Conservation (phyloP, 2,329 filamentous ascomycete species). For the Colletotrichum sp. region DNA sequence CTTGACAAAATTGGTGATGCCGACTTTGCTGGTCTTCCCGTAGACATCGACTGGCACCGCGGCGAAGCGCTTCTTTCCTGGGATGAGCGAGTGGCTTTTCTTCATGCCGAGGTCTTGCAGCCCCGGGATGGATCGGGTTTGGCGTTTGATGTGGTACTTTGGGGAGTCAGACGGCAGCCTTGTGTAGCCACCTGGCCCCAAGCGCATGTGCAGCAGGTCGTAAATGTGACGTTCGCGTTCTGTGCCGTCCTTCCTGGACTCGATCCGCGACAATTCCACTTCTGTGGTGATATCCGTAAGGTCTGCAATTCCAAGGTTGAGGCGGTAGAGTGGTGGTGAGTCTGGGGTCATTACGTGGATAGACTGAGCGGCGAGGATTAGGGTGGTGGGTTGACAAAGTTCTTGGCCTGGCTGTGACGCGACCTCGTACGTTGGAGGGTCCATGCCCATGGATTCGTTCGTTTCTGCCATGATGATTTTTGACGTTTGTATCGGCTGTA, state of each 20-base stretch:
- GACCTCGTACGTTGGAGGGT: neutral
- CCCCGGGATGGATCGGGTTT: neutral
- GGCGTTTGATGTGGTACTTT: neutral
- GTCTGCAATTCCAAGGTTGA: neutral
- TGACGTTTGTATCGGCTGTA: neutral
- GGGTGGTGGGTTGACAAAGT: neutral
- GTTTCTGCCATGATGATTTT: neutral
- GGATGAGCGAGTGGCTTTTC: neutral
- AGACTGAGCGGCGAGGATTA: neutral
- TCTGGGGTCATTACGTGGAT: neutral
- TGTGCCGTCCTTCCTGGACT: neutral
- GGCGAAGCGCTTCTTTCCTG: neutral
- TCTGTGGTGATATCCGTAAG: neutral
- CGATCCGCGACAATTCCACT: neutral
- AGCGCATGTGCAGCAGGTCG: neutral
- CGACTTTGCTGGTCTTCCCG: neutral
- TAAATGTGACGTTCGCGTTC: neutral
- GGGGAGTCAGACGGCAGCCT: conserved; percentile 1
- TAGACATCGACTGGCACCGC: neutral
- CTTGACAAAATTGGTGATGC: neutral
- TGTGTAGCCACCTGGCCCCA: neutral
- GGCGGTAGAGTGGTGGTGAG: neutral
- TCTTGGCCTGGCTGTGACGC: neutral
- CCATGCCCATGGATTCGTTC: neutral
- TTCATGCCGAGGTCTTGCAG: neutral